phyloP scores from a whole-genome alignment of 2,329 filamentous ascomycete species.

The Verticillium longisporum region DNA sequence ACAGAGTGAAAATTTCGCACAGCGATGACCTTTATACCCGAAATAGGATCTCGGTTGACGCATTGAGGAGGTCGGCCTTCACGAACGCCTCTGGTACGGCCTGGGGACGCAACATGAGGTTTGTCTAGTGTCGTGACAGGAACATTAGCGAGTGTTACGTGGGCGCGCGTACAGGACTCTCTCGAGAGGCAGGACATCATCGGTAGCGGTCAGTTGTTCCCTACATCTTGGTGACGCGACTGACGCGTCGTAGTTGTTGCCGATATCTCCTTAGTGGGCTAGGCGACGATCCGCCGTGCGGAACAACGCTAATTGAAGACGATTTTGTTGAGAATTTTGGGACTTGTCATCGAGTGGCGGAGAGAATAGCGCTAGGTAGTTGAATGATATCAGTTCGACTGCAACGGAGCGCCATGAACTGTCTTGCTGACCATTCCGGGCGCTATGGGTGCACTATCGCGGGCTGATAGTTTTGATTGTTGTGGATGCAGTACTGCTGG shows the following conservation, averaged over 20 bases:
- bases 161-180: slow-evolving; percentile 75
- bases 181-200: slow-evolving; percentile 85
- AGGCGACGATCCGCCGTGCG: slow-evolving; percentile 91
- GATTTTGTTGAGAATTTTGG: slow-evolving; percentile 91
- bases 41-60: too few relatives aligned
- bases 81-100: too few relatives aligned
- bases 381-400: background rate
- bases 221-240: background rate
- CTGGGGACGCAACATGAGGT: too few relatives aligned
- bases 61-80: too few relatives aligned
- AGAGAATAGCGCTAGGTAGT: slow-evolving; percentile 54
- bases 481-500: too few relatives aligned
- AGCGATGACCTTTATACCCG: too few relatives aligned
- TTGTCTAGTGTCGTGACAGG: too few relatives aligned
- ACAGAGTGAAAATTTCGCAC: too few relatives aligned
- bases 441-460: too few relatives aligned
- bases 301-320: slow-evolving; percentile 98
- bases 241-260: slow-evolving; percentile 55
- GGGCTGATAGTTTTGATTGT: too few relatives aligned
- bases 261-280: slow-evolving; percentile 92
- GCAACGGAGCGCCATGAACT: background rate
- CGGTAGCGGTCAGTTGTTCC: slow-evolving; percentile 49
- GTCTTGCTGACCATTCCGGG: too few relatives aligned
- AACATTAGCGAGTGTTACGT: too few relatives aligned
- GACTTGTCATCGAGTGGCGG: slow-evolving; percentile 84